Evolutionary conservation across 257 asterid genomes (phyloP).

Genomic region (Lycium barbarum): DNA sequence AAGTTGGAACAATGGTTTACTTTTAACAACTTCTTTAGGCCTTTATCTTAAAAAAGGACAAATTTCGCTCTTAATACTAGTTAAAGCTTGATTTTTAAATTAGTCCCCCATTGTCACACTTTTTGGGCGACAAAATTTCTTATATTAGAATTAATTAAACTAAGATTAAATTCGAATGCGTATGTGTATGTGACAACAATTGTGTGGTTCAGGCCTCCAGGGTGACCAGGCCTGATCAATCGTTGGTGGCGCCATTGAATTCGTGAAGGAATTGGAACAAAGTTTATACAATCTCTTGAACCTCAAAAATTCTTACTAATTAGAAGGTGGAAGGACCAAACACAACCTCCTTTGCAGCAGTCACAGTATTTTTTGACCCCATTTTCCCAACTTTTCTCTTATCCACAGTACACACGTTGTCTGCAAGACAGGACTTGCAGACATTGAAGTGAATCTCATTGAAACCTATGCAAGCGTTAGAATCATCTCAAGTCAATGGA

Average conservation of each 20-base stretch:
- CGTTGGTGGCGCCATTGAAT: conserved; percentile 95
- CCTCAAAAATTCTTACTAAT: conserved; percentile 58
- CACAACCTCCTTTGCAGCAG: background rate
- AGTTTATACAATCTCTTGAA: conserved; percentile 80
- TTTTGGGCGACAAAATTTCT: background rate
- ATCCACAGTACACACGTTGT: conserved; percentile 76
- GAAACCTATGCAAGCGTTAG: conserved; percentile 95
- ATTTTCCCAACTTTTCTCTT: conserved; percentile 72
- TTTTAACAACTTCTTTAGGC: background rate
- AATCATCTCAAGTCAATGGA: conserved; percentile 65
- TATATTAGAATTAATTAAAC: background rate
- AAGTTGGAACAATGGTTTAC: background rate
- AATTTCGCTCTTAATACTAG: too few species aligned
- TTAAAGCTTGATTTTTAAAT: too few species aligned
- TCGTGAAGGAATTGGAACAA: conserved; percentile 91
- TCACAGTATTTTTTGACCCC: conserved; percentile 43
- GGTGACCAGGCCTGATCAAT: conserved; percentile 98
- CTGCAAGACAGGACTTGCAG: conserved; percentile 70
- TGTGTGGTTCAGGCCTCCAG: conserved; percentile 38
- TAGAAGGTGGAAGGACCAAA: conserved; percentile 10
- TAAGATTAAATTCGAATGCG: too few species aligned
- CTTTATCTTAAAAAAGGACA: too few species aligned
- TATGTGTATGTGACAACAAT: background rate
- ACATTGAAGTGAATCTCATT: conserved; percentile 85
- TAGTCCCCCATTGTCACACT: background rate